Evolutionary conservation across 2,329 filamentous ascomycete genomes (phyloP).

Genomic region (Paracamarosporium sp.): DNA sequence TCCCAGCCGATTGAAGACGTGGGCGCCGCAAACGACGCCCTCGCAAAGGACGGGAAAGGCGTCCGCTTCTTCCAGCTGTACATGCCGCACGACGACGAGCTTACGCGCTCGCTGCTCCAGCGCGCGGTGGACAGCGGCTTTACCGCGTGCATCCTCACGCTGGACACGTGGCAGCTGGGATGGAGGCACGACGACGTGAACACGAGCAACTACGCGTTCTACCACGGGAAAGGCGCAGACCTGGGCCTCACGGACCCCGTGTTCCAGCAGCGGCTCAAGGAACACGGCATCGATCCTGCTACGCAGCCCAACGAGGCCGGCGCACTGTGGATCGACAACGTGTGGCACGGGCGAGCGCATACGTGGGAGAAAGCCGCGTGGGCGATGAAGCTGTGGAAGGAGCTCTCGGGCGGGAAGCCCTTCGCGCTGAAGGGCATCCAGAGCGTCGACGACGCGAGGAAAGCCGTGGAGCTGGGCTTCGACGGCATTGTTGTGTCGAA

Average conservation of each 20-base stretch:
- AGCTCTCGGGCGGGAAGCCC: slow-evolving; percentile 61
- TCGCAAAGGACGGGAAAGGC: slow-evolving; percentile 13
- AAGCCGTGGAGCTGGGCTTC: slow-evolving; percentile 65
- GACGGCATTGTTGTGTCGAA: slow-evolving; percentile 75
- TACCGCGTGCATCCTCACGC: slow-evolving; percentile 64
- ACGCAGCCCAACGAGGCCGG: slow-evolving; percentile 62
- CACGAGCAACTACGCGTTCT: slow-evolving; percentile 68
- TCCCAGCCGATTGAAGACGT: slow-evolving; percentile 65
- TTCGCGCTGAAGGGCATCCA: slow-evolving; percentile 76
- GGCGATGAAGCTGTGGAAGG: slow-evolving; percentile 58
- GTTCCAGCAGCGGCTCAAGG: slow-evolving; percentile 61
- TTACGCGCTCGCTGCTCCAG: slow-evolving; percentile 63
- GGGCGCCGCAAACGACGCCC: slow-evolving; percentile 59
- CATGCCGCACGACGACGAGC: slow-evolving; percentile 67
- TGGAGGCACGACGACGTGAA: slow-evolving; percentile 67
- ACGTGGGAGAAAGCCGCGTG: slow-evolving; percentile 65
- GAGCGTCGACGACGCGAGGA: slow-evolving; percentile 67
- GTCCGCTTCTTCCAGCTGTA: slow-evolving; percentile 70
- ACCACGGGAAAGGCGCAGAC: slow-evolving; percentile 65
- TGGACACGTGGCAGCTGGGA: slow-evolving; percentile 69
- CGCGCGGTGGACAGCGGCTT: slow-evolving; percentile 63
- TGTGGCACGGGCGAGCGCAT: slow-evolving; percentile 69
- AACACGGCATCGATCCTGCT: slow-evolving; percentile 60
- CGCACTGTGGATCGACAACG: slow-evolving; percentile 68
- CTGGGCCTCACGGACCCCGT: slow-evolving; percentile 66